A percentile compares a stretch with the other conserved stretches of the same genome.
Conservation (phyloP, 2,329 filamentous ascomycete species). For the Epichloe brachyelytri region DNA sequence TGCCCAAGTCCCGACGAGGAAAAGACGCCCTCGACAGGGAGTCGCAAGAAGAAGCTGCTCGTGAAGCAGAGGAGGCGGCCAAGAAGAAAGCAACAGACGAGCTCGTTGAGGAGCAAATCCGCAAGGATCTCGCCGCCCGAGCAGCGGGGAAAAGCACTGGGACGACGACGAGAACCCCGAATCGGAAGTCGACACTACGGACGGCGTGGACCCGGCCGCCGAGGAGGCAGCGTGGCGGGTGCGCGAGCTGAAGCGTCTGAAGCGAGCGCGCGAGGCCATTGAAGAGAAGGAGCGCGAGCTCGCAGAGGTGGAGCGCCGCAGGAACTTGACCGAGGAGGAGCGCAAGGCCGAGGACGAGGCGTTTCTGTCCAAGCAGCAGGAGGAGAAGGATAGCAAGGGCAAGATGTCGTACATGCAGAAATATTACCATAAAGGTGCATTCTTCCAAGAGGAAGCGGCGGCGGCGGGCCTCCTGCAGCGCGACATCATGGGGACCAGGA, state of each 20-base stretch:
- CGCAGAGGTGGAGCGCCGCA: constrained; percentile 77
- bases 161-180: constrained; percentile 61
- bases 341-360: constrained; percentile 72
- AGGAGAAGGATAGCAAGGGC: constrained; percentile 64
- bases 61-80: constrained; percentile 42
- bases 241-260: constrained; percentile 77
- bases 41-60: constrained; percentile 22
- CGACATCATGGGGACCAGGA: constrained; percentile 74
- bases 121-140: constrained; percentile 63
- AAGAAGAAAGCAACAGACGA: constrained; percentile 60
- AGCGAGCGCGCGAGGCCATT: constrained; percentile 74
- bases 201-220: constrained; percentile 73
- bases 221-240: constrained; percentile 91
- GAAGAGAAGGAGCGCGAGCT: constrained; percentile 73
- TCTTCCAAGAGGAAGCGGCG: constrained; percentile 73
- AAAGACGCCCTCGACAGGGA: constrained; percentile 16
- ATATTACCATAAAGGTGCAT: constrained; percentile 94
- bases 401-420: constrained; percentile 88
- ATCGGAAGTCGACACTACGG: constrained; percentile 76
- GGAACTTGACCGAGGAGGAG: constrained; percentile 78
- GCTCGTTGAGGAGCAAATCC: constrained; percentile 78
- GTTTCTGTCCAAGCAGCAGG: constrained; percentile 63
- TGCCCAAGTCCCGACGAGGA: constrained; percentile 43
- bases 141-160: constrained; percentile 73
- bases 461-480: constrained; percentile 64